Conservation (phyloP, 768 basidiomycete genomes). For the Panus rudis region DNA sequence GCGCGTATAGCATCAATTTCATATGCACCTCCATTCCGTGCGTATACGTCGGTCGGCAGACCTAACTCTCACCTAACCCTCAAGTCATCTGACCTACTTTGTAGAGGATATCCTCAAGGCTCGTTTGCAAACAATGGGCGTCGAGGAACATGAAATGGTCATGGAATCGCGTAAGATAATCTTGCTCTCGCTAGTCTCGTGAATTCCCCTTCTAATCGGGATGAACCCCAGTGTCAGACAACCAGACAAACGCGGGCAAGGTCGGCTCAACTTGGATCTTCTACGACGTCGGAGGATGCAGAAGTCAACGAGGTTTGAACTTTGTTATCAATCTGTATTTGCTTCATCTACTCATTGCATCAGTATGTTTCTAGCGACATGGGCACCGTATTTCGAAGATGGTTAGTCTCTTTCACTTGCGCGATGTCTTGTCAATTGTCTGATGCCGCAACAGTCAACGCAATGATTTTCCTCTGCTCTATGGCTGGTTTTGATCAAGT, state of each 20-base stretch:
- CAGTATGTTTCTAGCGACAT: constrained; percentile 35
- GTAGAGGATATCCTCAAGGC: constrained; percentile 60
- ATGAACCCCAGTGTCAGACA: too few relatives aligned
- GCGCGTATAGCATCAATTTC: constrained; percentile 40
- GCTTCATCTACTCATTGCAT: background rate
- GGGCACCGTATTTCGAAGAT: constrained; percentile 68
- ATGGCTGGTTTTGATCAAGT: constrained; percentile 59
- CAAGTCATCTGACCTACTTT: too few relatives aligned
- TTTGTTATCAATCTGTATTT: background rate
- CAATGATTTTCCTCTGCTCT: constrained; percentile 62
- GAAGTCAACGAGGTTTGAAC: constrained; percentile 45
- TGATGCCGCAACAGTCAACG: constrained; percentile 36
- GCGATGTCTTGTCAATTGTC: background rate
- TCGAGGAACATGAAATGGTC: constrained; percentile 53
- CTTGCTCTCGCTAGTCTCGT: too few relatives aligned
- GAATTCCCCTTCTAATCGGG: too few relatives aligned
- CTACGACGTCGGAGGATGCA: constrained; percentile 63
- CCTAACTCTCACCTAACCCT: too few relatives aligned
- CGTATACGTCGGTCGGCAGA: too few relatives aligned
- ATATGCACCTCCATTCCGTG: constrained; percentile 39
- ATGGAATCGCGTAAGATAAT: constrained; percentile 41
- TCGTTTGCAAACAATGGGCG: constrained; percentile 55
- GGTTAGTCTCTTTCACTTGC: constrained; percentile 28
- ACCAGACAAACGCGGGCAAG: background rate
- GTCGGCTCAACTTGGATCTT: constrained; percentile 39